A percentile compares a stretch with the other conserved stretches of the same genome.
Conservation (phyloP, 2,329 filamentous ascomycete species). For the Gaeumannomyces tritici region DNA sequence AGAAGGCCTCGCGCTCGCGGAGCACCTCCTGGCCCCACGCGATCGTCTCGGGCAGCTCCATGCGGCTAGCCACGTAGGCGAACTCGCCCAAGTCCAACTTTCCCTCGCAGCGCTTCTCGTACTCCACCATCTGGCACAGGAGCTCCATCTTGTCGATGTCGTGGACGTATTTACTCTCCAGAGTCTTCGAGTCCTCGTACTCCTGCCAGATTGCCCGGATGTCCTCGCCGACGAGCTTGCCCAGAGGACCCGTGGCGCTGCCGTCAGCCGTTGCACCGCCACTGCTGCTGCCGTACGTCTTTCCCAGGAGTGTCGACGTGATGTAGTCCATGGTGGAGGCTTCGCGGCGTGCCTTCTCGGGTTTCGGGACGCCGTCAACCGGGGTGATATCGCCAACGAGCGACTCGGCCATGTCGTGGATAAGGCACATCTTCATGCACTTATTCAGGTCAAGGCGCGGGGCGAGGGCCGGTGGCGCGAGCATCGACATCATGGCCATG, state of each 20-base stretch:
- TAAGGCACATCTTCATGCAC: conserved; percentile 90
- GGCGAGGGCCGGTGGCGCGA: conserved; percentile 68
- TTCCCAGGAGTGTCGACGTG: conserved; percentile 59
- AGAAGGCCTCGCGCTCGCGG: conserved; percentile 65
- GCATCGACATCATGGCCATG: conserved; percentile 94
- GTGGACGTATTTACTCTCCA: conserved; percentile 84
- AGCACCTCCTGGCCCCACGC: conserved; percentile 72
- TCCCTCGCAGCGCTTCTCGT: conserved; percentile 64
- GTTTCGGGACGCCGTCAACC: conserved; percentile 73
- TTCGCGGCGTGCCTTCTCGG: conserved; percentile 84
- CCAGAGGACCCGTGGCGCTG: neutral
- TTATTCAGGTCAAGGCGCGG: conserved; percentile 64
- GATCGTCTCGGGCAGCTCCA: conserved; percentile 68
- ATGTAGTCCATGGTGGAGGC: conserved; percentile 88
- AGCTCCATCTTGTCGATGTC: conserved; percentile 97
- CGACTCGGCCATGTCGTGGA: conserved; percentile 96
- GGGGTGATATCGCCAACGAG: conserved; percentile 96
- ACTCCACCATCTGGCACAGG: conserved; percentile 91
- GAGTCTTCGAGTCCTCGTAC: conserved; percentile 80
- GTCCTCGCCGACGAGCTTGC: conserved; percentile 46
- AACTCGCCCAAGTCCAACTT: conserved; percentile 78
- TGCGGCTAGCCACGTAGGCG: conserved; percentile 62
- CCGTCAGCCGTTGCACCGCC: conserved; percentile 27
- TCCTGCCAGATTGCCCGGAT: conserved; percentile 84
- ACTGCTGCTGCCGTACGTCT: conserved; percentile 47